These are phyloP conservation scores for Lepidopterella palustris DNA, from an alignment of 495 filamentous ascomycete species.

Conservation along the genomic window DNA sequence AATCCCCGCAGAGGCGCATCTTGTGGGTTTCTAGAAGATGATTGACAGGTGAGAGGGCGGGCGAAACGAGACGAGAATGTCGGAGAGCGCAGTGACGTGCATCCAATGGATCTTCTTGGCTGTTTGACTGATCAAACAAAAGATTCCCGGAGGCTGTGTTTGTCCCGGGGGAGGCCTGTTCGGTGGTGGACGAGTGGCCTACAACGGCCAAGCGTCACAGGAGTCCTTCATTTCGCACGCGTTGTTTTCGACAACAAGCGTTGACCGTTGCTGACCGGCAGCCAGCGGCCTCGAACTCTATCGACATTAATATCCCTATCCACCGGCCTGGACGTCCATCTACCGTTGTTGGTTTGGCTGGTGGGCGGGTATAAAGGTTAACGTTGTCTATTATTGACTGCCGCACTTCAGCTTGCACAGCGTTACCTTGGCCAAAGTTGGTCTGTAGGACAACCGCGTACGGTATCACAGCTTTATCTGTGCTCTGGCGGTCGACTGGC, in stretches of 20 bases:
- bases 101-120: conserved; percentile 1
- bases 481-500: not conserved
- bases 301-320: not conserved
- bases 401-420: not conserved
- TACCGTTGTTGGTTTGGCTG: no score
- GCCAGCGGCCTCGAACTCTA: not conserved
- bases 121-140: not conserved
- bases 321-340: no score
- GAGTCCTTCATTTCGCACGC: conserved; percentile 21
- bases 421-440: not conserved
- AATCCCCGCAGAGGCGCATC: not conserved
- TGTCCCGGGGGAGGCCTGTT: not conserved
- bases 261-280: not conserved
- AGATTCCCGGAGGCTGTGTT: not conserved
- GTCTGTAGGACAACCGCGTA: not conserved
- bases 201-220: conserved; percentile 1
- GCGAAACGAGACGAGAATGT: not conserved
- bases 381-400: not conserved
- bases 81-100: not conserved
- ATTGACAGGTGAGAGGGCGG: not conserved
- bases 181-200: not conserved
- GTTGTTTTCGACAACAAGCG: conserved; percentile 17
- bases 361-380: no score
- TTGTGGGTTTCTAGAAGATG: not conserved
- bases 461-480: not conserved